phyloP scores from a whole-genome alignment of 805 yeast species.

The Wickerhamiella alocasiicola region DNA sequence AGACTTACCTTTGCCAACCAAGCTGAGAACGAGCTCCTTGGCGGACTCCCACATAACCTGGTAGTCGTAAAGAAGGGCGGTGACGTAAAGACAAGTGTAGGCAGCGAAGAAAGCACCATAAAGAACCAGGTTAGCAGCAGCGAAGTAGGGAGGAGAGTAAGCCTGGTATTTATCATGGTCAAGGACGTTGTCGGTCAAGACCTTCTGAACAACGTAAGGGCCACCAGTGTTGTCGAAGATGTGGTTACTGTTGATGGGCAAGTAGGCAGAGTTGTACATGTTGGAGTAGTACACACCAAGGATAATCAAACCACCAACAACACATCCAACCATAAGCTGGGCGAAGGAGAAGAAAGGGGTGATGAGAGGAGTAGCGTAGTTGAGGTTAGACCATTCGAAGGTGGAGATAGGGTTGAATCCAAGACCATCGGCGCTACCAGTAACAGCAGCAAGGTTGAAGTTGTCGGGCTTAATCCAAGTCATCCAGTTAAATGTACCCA shows the following conservation, averaged over 20 bases:
- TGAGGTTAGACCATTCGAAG: constrained; percentile 42
- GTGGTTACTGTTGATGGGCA: constrained; percentile 36
- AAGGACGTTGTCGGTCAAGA: constrained; percentile 32
- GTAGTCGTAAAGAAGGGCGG: constrained; percentile 39
- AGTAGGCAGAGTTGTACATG: constrained; percentile 30
- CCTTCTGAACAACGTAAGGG: constrained; percentile 33
- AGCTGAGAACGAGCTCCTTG: constrained; percentile 17
- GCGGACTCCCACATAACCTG: constrained; percentile 16
- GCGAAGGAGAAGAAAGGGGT: constrained; percentile 32
- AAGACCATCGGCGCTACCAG: constrained; percentile 47
- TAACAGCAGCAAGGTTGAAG: constrained; percentile 46
- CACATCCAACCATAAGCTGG: constrained; percentile 30
- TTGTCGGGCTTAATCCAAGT: constrained; percentile 44
- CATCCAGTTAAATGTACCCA: constrained; percentile 54
- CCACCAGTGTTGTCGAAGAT: constrained; percentile 41
- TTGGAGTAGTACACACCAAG: constrained; percentile 33
- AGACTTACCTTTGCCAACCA: constrained; percentile 12
- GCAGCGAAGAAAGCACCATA: constrained; percentile 41
- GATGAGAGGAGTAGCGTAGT: constrained; percentile 26
- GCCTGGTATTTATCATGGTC: constrained; percentile 35
- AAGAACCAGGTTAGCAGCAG: constrained; percentile 41
- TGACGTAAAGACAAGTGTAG: constrained; percentile 41
- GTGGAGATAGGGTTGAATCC: constrained; percentile 27
- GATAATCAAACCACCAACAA: constrained; percentile 19
- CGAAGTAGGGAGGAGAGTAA: constrained; percentile 47